Percentiles rank a stretch among this genome's conserved stretches.
Conservation (phyloP, 2,329 filamentous ascomycete genomes). For the Huntiella moniliformis region DNA sequence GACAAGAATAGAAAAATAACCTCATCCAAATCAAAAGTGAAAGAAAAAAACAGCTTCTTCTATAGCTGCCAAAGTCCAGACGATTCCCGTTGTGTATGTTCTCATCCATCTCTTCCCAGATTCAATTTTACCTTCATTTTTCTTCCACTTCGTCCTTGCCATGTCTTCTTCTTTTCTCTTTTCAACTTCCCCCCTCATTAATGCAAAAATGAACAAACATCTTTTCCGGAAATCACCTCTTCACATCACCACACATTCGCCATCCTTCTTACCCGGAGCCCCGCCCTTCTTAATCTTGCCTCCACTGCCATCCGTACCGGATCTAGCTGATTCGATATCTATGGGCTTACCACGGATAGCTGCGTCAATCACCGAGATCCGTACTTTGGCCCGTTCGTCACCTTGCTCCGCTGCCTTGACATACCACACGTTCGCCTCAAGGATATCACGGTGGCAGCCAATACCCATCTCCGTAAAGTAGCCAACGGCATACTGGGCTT, state of each 20-base stretch:
- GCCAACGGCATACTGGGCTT: conserved; percentile 83
- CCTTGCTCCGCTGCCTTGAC: conserved; percentile 85
- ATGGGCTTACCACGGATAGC: conserved; percentile 48
- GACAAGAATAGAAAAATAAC: too few relatives aligned
- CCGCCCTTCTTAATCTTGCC: conserved; percentile 33
- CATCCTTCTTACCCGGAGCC: conserved; percentile 13
- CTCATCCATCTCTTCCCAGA: too few relatives aligned
- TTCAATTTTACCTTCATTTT: too few relatives aligned
- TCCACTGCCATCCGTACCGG: conserved; percentile 17
- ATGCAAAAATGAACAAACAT: background rate
- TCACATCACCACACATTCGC: conserved; percentile 39
- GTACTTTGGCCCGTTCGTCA: conserved; percentile 73
- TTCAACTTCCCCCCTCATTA: too few relatives aligned
- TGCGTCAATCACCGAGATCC: conserved; percentile 68
- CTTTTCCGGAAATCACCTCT: background rate
- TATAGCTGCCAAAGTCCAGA: too few relatives aligned
- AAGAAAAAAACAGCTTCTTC: too few relatives aligned
- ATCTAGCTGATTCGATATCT: conserved; percentile 31
- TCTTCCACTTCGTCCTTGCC: too few relatives aligned
- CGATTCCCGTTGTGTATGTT: too few relatives aligned
- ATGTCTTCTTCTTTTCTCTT: too few relatives aligned
- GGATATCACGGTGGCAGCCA: conserved; percentile 78
- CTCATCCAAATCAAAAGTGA: too few relatives aligned
- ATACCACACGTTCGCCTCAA: conserved; percentile 97
- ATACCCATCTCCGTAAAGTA: conserved; percentile 99